These are phyloP conservation scores for Saccharomycopsis fermentans DNA, from an alignment of 805 yeast genomes.

Conservation along the genomic window DNA sequence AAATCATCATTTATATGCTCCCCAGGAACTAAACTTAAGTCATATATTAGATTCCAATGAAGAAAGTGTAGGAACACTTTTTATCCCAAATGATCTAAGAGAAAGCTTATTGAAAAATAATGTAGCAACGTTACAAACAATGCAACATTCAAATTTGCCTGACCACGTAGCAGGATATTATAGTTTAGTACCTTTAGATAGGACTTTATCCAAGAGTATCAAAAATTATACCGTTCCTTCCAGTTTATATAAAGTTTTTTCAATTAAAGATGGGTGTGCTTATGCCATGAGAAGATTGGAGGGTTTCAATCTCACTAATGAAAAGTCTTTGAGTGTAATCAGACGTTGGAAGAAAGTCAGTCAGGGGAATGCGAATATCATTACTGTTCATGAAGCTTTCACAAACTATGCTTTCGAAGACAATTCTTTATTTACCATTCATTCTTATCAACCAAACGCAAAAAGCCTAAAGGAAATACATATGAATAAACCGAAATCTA, in stretches of 20 bases:
- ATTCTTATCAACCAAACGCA: constrained; percentile 78
- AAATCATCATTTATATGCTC: constrained; percentile 84
- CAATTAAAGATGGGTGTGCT: constrained; percentile 66
- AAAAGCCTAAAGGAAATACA: constrained; percentile 62
- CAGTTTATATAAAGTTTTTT: constrained; percentile 67
- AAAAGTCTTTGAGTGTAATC: constrained; percentile 48
- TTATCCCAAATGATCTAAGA: constrained; percentile 63
- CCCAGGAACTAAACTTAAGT: constrained; percentile 69
- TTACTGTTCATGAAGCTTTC: constrained; percentile 68
- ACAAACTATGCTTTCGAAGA: constrained; percentile 82
- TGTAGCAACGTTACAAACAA: constrained; percentile 67
- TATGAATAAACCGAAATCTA: constrained; percentile 28
- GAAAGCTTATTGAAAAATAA: constrained; percentile 62
- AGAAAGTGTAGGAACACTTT: constrained; percentile 56
- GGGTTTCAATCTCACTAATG: constrained; percentile 42
- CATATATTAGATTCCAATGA: constrained; percentile 57
- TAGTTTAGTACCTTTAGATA: constrained; percentile 74
- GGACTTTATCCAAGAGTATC: constrained; percentile 23
- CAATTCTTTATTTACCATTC: constrained; percentile 61
- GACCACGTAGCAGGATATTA: constrained; percentile 75
- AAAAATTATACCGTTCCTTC: constrained; percentile 42
- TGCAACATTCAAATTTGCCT: constrained; percentile 54
- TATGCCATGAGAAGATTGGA: constrained; percentile 73
- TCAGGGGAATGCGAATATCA: constrained; percentile 41
- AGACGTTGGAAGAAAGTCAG: constrained; percentile 56